Evolutionary conservation across 2,329 filamentous ascomycete genomes (phyloP), one percentile per base, ranked within the genome.

Genomic region (Pleomassaria siparia): DNA sequence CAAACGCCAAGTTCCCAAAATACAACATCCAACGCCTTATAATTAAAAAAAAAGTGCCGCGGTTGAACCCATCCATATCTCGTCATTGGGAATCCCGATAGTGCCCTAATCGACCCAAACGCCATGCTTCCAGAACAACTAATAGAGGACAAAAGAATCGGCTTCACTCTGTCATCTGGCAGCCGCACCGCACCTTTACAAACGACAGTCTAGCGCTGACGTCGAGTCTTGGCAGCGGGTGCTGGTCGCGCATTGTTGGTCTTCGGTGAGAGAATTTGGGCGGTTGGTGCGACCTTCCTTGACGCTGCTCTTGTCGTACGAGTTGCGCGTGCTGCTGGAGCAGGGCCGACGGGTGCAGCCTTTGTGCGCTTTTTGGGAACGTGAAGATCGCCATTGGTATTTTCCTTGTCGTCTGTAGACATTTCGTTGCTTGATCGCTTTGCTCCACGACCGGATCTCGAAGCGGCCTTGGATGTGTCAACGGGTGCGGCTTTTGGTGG

Each of bases 371-470:
- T 54, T 18, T 51, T 50, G 8, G 51, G 51, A 29, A 54, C 18
- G 1, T 46, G 24, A 2, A 46, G 47, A 12, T 48, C 43, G 2
- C 37, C 43, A 5, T 37, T 43, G 37, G 15, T 26, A 21, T 67
- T 67, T 43, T 67, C 63, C 53, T 67, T 67, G 51, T 64, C 56
- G 18, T 63, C 57, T 10, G 54, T 51, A 8, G 60, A 54, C 25
- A 59, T 44, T 28, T 67, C 62, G 30, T 64, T 59, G 46, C 60
- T 64, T 43, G 50, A 35, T 35, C 29, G 50, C 49, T 66, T 67
- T 35, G 55, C 58, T n/a, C 50, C 50, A 13, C 61, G 59, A 8
- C 50, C 47, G 2, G 51, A 25, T 46, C 52, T 56, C 7, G 22
- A 22, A 25, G 39, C 40, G 40, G 12, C 18, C 24, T 40, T 40